Percentiles rank a stretch among this genome's conserved stretches.
phyloP scores from a whole-genome alignment of 805 yeast genomes.

The Myxozyma monticola region DNA sequence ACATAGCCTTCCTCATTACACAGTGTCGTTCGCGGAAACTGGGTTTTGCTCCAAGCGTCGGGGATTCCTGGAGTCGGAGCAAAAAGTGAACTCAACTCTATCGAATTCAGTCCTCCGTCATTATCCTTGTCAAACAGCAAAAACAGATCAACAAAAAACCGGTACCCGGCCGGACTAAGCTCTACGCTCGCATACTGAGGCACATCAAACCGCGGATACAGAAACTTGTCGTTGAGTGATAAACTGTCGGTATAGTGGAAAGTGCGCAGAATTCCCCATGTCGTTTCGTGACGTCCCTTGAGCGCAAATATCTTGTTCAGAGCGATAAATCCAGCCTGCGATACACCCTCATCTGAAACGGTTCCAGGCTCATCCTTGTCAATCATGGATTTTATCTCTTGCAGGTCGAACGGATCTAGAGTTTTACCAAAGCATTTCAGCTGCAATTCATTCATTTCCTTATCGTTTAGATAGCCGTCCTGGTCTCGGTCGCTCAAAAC shows the following conservation, averaged over 20 bases:
- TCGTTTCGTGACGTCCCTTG: constrained; percentile 91
- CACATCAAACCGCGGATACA: constrained; percentile 75
- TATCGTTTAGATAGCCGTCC: constrained; percentile 73
- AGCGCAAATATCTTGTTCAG: constrained; percentile 83
- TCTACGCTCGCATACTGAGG: constrained; percentile 79
- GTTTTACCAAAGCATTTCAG: constrained; percentile 67
- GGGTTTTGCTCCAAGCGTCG: constrained; percentile 75
- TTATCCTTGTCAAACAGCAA: constrained; percentile 88
- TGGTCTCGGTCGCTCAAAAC: constrained; percentile 84
- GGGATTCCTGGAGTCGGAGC: constrained; percentile 95
- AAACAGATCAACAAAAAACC: constrained; percentile 88
- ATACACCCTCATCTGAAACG: constrained; percentile 30
- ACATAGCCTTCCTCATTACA: constrained; percentile 87
- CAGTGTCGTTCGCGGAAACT: constrained; percentile 85
- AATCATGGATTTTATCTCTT: constrained; percentile 44
- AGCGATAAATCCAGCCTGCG: constrained; percentile 65
- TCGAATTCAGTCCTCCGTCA: constrained; percentile 87
- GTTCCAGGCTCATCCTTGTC: constrained; percentile 39
- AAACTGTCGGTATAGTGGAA: constrained; percentile 91
- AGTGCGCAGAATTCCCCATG: constrained; percentile 89
- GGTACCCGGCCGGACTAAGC: constrained; percentile 85
- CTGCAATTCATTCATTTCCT: constrained; percentile 67
- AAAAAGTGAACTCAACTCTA: constrained; percentile 68
- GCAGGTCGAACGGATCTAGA: constrained; percentile 45
- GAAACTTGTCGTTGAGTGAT: constrained; percentile 73